Evolutionary conservation across 2,329 filamentous ascomycete genomes (phyloP), one percentile per base, ranked within the genome.

Genomic region (Fusarium euwallaceae): DNA sequence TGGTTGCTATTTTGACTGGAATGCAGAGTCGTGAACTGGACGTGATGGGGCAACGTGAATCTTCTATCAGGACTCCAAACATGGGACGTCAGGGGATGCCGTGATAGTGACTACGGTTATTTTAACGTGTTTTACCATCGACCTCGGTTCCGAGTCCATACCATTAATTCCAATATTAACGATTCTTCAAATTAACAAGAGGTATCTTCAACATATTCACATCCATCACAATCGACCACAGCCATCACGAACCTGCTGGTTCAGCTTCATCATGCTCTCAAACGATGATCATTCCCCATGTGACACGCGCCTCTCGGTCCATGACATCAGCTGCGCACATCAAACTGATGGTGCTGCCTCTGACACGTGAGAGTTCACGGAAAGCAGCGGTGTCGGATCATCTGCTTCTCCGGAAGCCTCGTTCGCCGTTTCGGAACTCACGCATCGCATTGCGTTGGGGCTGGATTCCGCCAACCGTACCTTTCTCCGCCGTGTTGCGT

Each of bases 321-420:
- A 78, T 78, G 73, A 77, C 73, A 78, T 78, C 76, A 78, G 56
- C 36, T 53, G 68, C 64, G 55, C 55, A 56, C 37, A 37, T 37
- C 61, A 32, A 32, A n/a, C 17, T 24, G 34, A 24, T n/a, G 4
- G 5, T 27, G 17, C 45, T 22, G 22, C 12, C 51, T 32, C 8
- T 51, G 29, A 56, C 76, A 78, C 76, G 74, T 78, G 76, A 78
- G 74, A 36, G 34, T 34, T 32, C 24, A 56, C 34, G 39, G 4
- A 41, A 45, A 59, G 5, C 34, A 34, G 58, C 43, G 20, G 59
- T 43, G 27, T 7, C 72, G 72, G 72, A 75, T 63, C 41, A 75
- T 74, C 62, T 32, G 20, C 43, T 34, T 20, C 39, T 34, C 39
- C 59, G 17, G 17, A 22, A 17, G 27, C 27, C 17, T 20, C 10